These are phyloP conservation scores for Phytophthora citrophthora DNA, from an alignment of 352 stramenopile genomes.

Conservation along the genomic window DNA sequence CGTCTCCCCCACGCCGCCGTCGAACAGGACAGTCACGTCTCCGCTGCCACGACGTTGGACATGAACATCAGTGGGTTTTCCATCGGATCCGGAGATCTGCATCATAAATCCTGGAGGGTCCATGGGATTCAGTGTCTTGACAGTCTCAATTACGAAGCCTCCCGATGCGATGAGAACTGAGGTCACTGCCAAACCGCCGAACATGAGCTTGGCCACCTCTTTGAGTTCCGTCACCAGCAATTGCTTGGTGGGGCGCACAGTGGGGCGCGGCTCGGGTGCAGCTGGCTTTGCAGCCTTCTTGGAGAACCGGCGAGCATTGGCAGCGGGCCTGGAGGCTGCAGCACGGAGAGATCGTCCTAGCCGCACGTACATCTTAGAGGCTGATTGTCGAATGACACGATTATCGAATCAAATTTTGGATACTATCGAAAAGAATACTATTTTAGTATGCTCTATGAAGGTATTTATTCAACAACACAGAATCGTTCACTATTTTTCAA, in stretches of 20 bases:
- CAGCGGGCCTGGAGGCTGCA: neutral
- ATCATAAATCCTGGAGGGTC: slow-evolving; percentile 53
- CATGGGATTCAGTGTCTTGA: slow-evolving; percentile 67
- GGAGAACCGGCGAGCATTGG: slow-evolving; percentile 17
- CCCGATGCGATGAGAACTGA: slow-evolving; percentile 53
- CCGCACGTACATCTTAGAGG: slow-evolving; percentile 24
- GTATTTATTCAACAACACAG: neutral
- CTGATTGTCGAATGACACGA: slow-evolving; percentile 4
- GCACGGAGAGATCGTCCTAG: slow-evolving; percentile 22
- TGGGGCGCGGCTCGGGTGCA: slow-evolving; percentile 11
- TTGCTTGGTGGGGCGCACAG: slow-evolving; percentile 42
- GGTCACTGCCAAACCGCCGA: slow-evolving; percentile 52
- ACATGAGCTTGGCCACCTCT: slow-evolving; percentile 70
- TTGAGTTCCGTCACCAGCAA: slow-evolving; percentile 61
- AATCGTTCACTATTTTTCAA: too few species aligned
- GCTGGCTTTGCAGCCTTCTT: slow-evolving; percentile 13
- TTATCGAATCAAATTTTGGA: neutral
- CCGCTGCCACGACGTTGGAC: slow-evolving; percentile 52
- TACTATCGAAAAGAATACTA: neutral
- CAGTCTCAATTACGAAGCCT: slow-evolving; percentile 74
- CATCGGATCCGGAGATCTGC: slow-evolving; percentile 48
- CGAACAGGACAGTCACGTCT: slow-evolving; percentile 70
- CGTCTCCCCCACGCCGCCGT: slow-evolving; percentile 82
- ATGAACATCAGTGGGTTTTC: slow-evolving; percentile 52
- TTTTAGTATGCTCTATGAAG: neutral